Conservation (phyloP, 805 yeast species). For the Pichia cephalocereana region DNA sequence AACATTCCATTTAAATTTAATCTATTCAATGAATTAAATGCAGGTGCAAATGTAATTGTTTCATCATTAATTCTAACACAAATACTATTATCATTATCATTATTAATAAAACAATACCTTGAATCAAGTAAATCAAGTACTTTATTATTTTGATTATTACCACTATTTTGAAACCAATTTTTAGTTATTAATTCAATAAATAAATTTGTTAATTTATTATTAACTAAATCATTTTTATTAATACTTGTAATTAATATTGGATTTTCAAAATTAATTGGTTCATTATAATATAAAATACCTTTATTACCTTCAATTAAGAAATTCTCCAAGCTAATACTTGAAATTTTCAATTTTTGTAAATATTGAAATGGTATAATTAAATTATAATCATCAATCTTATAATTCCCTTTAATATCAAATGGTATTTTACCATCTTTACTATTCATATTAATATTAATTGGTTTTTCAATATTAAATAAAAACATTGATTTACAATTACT, state of each 20-base stretch:
- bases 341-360: constrained; percentile 6
- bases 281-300: constrained; percentile 20
- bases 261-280: constrained; percentile 13
- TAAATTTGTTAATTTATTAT: constrained; percentile 10
- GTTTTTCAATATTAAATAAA: constrained; percentile 28
- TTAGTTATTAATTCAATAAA: constrained; percentile 35
- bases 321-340: not conserved
- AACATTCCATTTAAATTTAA: constrained; percentile 11
- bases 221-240: constrained; percentile 16
- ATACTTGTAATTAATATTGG: constrained; percentile 34
- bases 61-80: constrained; percentile 32
- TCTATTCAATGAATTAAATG: constrained; percentile 9
- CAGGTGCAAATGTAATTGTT: constrained; percentile 23
- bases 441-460: constrained; percentile 10
- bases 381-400: constrained; percentile 29
- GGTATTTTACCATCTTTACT: constrained; percentile 28
- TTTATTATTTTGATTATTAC: constrained; percentile 12
- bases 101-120: constrained; percentile 33
- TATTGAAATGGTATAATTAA: constrained; percentile 30
- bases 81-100: constrained; percentile 16
- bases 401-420: constrained; percentile 29
- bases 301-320: constrained; percentile 7
- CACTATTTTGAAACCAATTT: constrained; percentile 29
- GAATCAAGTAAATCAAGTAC: constrained; percentile 29
- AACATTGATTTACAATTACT: constrained; percentile 27